Evolutionary conservation across 1,284 basidiomycete species (phyloP), one percentile per base, ranked within the genome.

Genomic region (Fistulinella cinereoalba): DNA sequence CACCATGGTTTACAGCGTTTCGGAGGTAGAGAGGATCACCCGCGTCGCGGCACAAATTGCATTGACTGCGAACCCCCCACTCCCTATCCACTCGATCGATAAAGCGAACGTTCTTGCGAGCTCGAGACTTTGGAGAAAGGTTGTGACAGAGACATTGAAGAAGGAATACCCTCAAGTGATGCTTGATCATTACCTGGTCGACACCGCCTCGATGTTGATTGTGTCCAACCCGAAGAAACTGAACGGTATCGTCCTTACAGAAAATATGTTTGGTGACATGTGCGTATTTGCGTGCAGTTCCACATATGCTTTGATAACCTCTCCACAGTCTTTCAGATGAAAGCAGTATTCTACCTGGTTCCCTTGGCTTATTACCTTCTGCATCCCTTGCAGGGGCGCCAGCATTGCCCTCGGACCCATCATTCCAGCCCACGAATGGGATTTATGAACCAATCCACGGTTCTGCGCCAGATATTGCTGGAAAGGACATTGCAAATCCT

Each of bases 91-190:
- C 69, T 96, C 92, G 3, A 81, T 99, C 68, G 97, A 99, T 78
- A 99, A 99, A 73, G 97, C 97, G 47, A 99, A 99, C 68, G 97
- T 99, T 24, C 82, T 99, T 43, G 97, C 97, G 32, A 93, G 86
- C 59, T 96, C 92, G 33, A 78, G 97, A 40, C 74, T 99, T 39
- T 99, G 97, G 97, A 77, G 97, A 49, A 92, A 86, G 65, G 88
- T 91, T 24, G 93, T 96, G 45, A 87, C 80, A 3, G 90, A 95
- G 64, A 84, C 89, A 12, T 70, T 96, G 58, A 71, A 79, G 49
- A 79, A 79, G 31, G 94, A 97, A 68, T 97, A 88, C 70, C 92
- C 94, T 10, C 83, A 93, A 61, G 69, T 97, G 33, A 76, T 80
- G 58, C 70, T 95, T 43, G 87, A 94, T 64, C 96, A 99, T 71